Percentiles rank a stretch among this genome's conserved stretches.
Conservation (phyloP, 139 green algal species). For the Auxenochlorella pyrenoidosa region DNA sequence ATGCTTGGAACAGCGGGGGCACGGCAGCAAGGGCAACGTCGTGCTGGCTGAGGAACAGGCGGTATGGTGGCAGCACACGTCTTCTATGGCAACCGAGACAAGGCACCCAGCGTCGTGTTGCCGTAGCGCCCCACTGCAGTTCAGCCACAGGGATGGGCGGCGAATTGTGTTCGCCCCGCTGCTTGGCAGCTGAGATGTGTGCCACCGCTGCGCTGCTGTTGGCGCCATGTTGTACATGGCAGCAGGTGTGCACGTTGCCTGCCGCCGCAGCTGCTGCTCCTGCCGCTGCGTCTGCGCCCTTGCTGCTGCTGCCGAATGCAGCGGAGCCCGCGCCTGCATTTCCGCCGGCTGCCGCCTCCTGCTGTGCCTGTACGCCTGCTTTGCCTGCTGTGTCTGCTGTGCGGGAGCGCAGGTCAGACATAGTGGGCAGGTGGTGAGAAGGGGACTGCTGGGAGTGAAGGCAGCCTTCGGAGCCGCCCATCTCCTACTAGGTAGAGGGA, state of each 20-base stretch:
- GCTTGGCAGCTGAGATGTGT: constrained; percentile 70
- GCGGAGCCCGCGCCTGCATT: too few species aligned
- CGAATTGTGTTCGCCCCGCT: constrained; percentile 42
- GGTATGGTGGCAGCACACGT: too few species aligned
- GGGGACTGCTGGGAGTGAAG: constrained; percentile 78
- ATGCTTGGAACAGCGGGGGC: too few species aligned
- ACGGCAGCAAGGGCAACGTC: too few species aligned
- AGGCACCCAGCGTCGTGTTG: constrained; percentile 18
- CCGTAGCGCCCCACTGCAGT: constrained; percentile 49
- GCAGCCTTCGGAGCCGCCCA: constrained; percentile 64
- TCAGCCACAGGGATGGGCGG: constrained; percentile 75
- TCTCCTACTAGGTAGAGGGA: constrained; percentile 44
- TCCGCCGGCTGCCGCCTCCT: too few species aligned
- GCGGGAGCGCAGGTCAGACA: constrained; percentile 47
- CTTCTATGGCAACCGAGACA: too few species aligned
- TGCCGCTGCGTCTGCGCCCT: not conserved
- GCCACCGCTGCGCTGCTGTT: constrained; percentile 41
- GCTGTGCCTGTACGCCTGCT: too few species aligned
- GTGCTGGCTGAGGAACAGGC: too few species aligned
- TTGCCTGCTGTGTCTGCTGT: not conserved
- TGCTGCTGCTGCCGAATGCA: not conserved
- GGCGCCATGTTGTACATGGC: constrained; percentile 44
- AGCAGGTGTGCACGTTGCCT: constrained; percentile 31
- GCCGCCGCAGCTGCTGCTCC: not conserved
- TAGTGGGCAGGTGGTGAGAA: constrained; percentile 87